These are phyloP conservation scores for Aspergillus uvarum DNA, from an alignment of 2,329 filamentous ascomycete genomes.

Conservation along the genomic window DNA sequence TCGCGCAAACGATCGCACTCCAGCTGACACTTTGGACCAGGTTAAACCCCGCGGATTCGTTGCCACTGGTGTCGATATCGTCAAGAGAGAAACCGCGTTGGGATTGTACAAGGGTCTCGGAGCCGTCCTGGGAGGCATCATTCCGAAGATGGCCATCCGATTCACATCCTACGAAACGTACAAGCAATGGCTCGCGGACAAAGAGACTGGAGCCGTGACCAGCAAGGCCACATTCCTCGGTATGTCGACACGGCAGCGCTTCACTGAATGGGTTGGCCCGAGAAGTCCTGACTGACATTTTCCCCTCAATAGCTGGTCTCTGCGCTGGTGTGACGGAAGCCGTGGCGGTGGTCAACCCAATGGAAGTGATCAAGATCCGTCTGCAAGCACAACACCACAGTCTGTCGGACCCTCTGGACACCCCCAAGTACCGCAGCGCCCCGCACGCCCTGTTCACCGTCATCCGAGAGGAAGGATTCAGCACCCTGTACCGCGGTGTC, in stretches of 20 bases:
- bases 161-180: constrained; percentile 98
- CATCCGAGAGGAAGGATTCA: constrained; percentile 82
- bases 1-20: not conserved
- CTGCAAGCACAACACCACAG: constrained; percentile 97
- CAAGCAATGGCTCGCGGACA: constrained; percentile 76
- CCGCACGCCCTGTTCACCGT: constrained; percentile 83
- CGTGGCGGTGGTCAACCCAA: constrained; percentile 92
- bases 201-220: constrained; percentile 64
- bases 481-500: constrained; percentile 89
- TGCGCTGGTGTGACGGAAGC: constrained; percentile 94
- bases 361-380: constrained; percentile 99
- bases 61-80: constrained; percentile 79
- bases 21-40: constrained; percentile 34
- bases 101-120: constrained; percentile 98
- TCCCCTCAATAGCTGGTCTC: constrained; percentile 65
- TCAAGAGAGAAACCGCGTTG: constrained; percentile 84
- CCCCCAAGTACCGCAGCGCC: constrained; percentile 96
- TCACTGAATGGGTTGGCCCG: not conserved
- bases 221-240: constrained; percentile 71
- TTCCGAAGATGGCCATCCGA: constrained; percentile 98
- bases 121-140: constrained; percentile 90
- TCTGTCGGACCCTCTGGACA: constrained; percentile 92
- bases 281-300: constrained; percentile 4
- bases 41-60: constrained; percentile 82
- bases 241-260: constrained; percentile 38